phyloP scores from a whole-genome alignment of 768 basidiomycete species.

The Mycena crocata region DNA sequence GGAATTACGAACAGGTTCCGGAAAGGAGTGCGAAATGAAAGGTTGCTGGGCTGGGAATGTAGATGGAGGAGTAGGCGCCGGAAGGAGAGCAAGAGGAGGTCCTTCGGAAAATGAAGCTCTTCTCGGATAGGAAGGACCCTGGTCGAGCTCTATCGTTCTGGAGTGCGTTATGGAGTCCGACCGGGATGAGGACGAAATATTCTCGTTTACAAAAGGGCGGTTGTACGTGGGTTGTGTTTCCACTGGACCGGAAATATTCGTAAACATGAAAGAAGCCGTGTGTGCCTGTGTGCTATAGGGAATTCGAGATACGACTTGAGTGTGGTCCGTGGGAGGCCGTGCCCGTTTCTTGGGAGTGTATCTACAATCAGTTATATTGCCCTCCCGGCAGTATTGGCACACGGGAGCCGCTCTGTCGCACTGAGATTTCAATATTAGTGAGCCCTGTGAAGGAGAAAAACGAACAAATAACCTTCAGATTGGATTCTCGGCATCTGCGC shows the following conservation, averaged over 20 bases:
- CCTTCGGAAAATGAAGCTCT: constrained; percentile 29
- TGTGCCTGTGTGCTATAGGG: constrained; percentile 35
- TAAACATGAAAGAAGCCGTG: constrained; percentile 36
- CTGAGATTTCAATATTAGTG: constrained; percentile 46
- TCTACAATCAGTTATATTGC: constrained; percentile 67
- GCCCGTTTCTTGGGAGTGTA: constrained; percentile 79
- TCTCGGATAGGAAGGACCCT: constrained; percentile 13
- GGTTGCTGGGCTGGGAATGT: constrained; percentile 43
- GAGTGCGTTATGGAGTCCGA: not conserved
- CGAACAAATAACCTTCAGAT: constrained; percentile 66
- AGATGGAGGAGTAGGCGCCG: constrained; percentile 39
- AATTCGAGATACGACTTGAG: constrained; percentile 17
- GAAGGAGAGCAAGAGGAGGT: constrained; percentile 35
- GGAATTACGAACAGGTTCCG: constrained; percentile 52
- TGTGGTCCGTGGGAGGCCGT: constrained; percentile 58
- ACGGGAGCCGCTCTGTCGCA: constrained; percentile 80
- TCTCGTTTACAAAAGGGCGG: constrained; percentile 30
- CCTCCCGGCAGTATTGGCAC: constrained; percentile 74
- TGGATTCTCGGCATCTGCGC: constrained; percentile 65
- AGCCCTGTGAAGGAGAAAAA: constrained; percentile 3
- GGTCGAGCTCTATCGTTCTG: constrained; percentile 22
- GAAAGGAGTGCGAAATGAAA: constrained; percentile 58
- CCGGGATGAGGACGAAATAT: constrained; percentile 10
- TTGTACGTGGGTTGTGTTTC: constrained; percentile 16
- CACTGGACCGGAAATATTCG: constrained; percentile 29